These are phyloP conservation scores for Truncatella angustata DNA, from an alignment of 2,329 filamentous ascomycete species.

Conservation along the genomic window DNA sequence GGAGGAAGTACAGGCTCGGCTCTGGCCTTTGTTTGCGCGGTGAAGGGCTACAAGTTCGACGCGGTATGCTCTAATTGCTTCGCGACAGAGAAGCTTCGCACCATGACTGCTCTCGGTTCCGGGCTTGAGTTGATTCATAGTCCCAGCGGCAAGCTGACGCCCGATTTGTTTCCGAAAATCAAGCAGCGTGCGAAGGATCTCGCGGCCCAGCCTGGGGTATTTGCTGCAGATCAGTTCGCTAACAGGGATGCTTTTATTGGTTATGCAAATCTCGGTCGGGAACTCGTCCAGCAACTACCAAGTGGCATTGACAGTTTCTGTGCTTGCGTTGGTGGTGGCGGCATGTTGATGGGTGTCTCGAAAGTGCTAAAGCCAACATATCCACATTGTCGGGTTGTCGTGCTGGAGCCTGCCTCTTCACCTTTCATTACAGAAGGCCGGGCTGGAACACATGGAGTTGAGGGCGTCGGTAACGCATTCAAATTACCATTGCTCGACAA, in stretches of 20 bases:
- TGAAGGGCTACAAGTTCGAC: conserved; percentile 3
- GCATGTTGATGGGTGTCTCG: neutral
- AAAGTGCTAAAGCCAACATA: neutral
- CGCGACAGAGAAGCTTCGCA: neutral
- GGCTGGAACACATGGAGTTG: neutral
- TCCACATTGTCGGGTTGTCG: neutral
- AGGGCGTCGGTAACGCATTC: neutral
- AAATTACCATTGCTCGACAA: neutral
- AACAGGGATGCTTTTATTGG: neutral
- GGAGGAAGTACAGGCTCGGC: conserved; percentile 3
- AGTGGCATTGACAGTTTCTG: neutral
- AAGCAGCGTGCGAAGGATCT: neutral
- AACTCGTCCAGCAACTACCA: neutral
- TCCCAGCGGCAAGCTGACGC: neutral
- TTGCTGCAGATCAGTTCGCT: neutral
- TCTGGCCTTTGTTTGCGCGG: conserved; percentile 1
- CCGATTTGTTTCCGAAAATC: conserved; percentile 1
- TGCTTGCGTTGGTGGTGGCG: neutral
- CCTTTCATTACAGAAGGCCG: neutral
- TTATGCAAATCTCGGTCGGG: neutral
- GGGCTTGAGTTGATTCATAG: neutral
- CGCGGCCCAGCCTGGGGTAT: neutral
- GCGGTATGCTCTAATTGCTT: neutral
- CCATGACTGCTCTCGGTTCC: conserved; percentile 2
- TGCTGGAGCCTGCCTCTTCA: neutral